Conservation (phyloP, 768 basidiomycete genomes). For the Lepiota venenata region DNA sequence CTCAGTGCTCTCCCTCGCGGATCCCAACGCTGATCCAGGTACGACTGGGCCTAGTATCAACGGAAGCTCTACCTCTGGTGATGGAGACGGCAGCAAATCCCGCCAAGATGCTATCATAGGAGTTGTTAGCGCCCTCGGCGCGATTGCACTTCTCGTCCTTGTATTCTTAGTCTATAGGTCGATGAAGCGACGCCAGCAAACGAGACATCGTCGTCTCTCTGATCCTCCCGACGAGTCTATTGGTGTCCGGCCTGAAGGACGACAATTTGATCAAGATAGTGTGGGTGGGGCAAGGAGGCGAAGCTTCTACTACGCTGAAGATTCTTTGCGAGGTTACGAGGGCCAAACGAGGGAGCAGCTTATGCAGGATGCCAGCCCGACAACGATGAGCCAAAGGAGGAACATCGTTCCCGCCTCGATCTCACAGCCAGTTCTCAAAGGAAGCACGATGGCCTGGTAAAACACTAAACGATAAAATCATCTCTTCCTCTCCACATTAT, state of each 20-base stretch:
- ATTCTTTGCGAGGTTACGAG: conserved; percentile 65
- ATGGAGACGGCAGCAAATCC: conserved; percentile 35
- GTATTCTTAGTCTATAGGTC: conserved; percentile 70
- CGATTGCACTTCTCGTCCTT: conserved; percentile 68
- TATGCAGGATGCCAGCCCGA: conserved; percentile 2
- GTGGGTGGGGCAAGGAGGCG: conserved; percentile 68
- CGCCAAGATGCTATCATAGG: conserved; percentile 89
- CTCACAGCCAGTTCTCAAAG: conserved; percentile 71
- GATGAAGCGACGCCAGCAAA: conserved; percentile 61
- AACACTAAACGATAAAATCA: neutral
- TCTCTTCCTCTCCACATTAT: too few relatives aligned
- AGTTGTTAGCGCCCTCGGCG: conserved; percentile 81
- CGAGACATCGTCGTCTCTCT: conserved; percentile 68
- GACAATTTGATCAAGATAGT: conserved; percentile 75
- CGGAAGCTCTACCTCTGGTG: conserved; percentile 21
- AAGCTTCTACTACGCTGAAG: conserved; percentile 87
- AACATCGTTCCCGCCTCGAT: conserved; percentile 60
- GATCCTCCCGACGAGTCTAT: conserved; percentile 41
- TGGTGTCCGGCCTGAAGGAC: conserved; percentile 57
- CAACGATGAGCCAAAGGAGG: conserved; percentile 47
- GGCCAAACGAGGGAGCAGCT: conserved; percentile 18
- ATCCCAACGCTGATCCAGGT: conserved; percentile 25
- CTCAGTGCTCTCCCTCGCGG: conserved; percentile 45
- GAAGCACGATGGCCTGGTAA: conserved; percentile 87
- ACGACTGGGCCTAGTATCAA: conserved; percentile 17